Evolutionary conservation across 2,329 filamentous ascomycete genomes (phyloP).

Genomic region (Phialophora chinensis): DNA sequence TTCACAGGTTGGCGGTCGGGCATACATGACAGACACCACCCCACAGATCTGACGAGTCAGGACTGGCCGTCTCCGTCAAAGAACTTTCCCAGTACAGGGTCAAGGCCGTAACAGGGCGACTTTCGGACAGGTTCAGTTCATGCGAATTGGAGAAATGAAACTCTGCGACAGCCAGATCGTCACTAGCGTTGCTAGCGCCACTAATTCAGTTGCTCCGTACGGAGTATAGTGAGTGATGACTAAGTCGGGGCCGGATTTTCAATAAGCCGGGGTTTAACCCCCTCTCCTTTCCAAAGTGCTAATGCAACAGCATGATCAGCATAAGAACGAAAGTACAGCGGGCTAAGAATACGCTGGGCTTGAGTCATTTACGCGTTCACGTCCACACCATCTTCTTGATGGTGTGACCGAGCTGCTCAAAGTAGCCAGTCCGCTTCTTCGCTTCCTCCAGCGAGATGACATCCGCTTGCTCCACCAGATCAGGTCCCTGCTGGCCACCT

Average conservation of each 20-base stretch:
- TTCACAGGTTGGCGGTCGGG: neutral
- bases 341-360: neutral
- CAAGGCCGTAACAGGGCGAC: constrained; percentile 1
- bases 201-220: neutral
- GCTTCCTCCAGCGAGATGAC: constrained; percentile 86
- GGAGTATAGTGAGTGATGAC: neutral
- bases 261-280: neutral
- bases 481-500: constrained; percentile 38
- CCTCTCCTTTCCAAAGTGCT: too few species aligned
- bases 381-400: constrained; percentile 94
- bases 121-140: constrained; percentile 10
- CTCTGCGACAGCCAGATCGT: constrained; percentile 18
- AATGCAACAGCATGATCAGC: too few species aligned
- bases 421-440: constrained; percentile 80
- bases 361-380: constrained; percentile 41
- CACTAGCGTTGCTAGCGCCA: constrained; percentile 13
- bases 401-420: constrained; percentile 87
- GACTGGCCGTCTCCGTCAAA: neutral
- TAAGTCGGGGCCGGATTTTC: constrained; percentile 1
- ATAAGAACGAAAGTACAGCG: neutral
- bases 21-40: constrained; percentile 5
- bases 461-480: constrained; percentile 63
- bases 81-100: neutral
- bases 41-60: constrained; percentile 2
- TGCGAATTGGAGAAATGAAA: constrained; percentile 16